These are phyloP conservation scores for Phaeosphaeria sp. DNA, from an alignment of 2,329 filamentous ascomycete genomes.

Conservation along the genomic window DNA sequence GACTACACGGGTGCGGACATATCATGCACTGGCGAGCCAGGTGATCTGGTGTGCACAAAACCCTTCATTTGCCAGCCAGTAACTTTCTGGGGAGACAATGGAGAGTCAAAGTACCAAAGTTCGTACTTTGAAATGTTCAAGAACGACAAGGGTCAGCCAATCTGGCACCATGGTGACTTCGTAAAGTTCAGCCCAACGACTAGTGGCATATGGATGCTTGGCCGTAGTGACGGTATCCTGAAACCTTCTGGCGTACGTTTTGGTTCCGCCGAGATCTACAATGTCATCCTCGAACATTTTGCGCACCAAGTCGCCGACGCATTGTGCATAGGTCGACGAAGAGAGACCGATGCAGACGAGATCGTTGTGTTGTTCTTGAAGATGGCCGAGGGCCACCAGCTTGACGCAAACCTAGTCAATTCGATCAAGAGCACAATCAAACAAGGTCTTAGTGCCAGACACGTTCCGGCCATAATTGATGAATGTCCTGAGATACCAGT, in stretches of 20 bases:
- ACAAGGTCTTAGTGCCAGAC: conserved; percentile 82
- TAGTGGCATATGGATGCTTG: conserved; percentile 86
- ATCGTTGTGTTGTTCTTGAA: conserved; percentile 89
- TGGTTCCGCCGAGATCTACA: conserved; percentile 95
- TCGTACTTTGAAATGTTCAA: conserved; percentile 90
- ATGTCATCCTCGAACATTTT: conserved; percentile 86
- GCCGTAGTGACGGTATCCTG: conserved; percentile 88
- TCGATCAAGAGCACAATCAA: conserved; percentile 73
- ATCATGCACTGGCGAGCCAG: conserved; percentile 70
- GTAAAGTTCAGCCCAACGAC: conserved; percentile 74
- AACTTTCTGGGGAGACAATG: conserved; percentile 80
- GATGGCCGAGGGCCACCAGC: conserved; percentile 66
- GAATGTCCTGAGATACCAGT: conserved; percentile 87
- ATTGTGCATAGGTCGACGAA: conserved; percentile 81
- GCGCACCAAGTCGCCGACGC: conserved; percentile 80
- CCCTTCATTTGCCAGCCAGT: conserved; percentile 93
- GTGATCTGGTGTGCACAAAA: conserved; percentile 84
- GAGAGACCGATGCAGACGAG: conserved; percentile 77
- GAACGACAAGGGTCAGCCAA: conserved; percentile 47
- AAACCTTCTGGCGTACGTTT: conserved; percentile 94
- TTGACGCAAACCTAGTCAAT: conserved; percentile 66
- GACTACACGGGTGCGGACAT: conserved; percentile 65
- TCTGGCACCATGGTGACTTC: conserved; percentile 97
- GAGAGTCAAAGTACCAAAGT: conserved; percentile 76
- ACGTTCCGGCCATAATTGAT: conserved; percentile 85